These are phyloP conservation scores for Entomortierella lignicola DNA, from an alignment of 192 early-diverging fungal species.

Conservation along the genomic window DNA sequence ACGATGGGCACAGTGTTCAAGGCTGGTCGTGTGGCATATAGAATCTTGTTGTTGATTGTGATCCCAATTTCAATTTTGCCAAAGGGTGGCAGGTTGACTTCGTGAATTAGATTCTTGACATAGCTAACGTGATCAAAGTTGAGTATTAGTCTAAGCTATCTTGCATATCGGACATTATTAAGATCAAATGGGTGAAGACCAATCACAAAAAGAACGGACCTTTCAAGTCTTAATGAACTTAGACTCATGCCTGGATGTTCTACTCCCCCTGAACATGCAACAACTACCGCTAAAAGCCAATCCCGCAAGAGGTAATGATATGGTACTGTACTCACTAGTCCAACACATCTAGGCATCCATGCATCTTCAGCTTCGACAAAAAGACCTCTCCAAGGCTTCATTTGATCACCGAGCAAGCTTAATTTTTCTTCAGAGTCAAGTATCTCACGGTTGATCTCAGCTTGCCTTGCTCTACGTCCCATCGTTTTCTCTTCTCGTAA, in stretches of 20 bases:
- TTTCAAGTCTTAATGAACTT: slow-evolving; percentile 63
- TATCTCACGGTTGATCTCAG: slow-evolving; percentile 38
- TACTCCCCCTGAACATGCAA: slow-evolving; percentile 65
- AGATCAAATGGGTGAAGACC: neutral
- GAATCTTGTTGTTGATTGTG: slow-evolving; percentile 65
- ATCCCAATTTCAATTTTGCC: slow-evolving; percentile 82
- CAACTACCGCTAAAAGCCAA: slow-evolving; percentile 76
- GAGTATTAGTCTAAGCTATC: neutral
- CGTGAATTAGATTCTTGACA: slow-evolving; percentile 75
- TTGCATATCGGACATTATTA: too few species aligned
- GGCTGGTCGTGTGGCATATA: slow-evolving; percentile 79
- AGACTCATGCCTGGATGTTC: slow-evolving; percentile 49
- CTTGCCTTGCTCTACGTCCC: slow-evolving; percentile 11
- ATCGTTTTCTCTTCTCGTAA: slow-evolving; percentile 38
- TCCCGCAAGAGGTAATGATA: slow-evolving; percentile 81
- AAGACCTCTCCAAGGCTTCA: slow-evolving; percentile 68
- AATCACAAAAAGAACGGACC: slow-evolving; percentile 45
- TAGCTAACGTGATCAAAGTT: slow-evolving; percentile 52
- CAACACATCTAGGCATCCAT: slow-evolving; percentile 76
- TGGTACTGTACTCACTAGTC: slow-evolving; percentile 76
- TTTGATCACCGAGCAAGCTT: slow-evolving; percentile 68
- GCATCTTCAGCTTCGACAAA: slow-evolving; percentile 69
- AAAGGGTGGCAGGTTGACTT: slow-evolving; percentile 82
- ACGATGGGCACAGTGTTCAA: slow-evolving; percentile 78
- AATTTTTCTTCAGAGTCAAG: slow-evolving; percentile 77